A percentile compares a stretch with the other conserved stretches of the same genome.
phyloP scores from a whole-genome alignment of 2,329 filamentous ascomycete genomes.

The Trichoderma aggressivum region DNA sequence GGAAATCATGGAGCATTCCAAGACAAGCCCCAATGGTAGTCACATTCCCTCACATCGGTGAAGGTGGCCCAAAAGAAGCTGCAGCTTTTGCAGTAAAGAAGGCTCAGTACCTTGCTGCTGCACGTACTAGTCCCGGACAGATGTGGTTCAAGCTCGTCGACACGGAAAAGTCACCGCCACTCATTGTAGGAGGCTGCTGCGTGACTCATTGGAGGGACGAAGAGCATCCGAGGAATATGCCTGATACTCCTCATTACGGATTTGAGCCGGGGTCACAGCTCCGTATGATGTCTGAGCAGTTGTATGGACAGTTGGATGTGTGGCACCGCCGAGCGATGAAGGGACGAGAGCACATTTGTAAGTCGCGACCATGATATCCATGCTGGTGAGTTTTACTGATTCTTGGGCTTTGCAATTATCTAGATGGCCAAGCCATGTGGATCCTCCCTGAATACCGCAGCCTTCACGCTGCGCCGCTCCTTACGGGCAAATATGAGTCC shows the following conservation, averaged over 20 bases:
- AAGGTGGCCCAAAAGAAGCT: background rate
- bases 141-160: conserved; percentile 1
- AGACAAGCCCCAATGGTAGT: conserved; percentile 1
- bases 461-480: background rate
- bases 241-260: background rate
- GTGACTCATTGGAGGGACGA: background rate
- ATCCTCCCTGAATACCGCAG: background rate
- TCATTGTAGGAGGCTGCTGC: background rate
- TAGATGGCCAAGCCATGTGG: background rate
- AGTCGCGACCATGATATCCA: background rate
- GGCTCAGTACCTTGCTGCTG: background rate
- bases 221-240: background rate
- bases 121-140: background rate
- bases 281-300: background rate
- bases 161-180: background rate
- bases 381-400: background rate
- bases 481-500: background rate
- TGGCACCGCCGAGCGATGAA: background rate
- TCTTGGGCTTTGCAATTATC: background rate
- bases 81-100: background rate
- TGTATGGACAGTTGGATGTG: background rate
- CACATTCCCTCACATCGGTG: conserved; percentile 8
- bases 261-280: background rate
- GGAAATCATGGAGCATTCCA: conserved; percentile 8
- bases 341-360: background rate